phyloP scores from a whole-genome alignment of 176 grass and related monocot species.

The Guadua angustifolia region DNA sequence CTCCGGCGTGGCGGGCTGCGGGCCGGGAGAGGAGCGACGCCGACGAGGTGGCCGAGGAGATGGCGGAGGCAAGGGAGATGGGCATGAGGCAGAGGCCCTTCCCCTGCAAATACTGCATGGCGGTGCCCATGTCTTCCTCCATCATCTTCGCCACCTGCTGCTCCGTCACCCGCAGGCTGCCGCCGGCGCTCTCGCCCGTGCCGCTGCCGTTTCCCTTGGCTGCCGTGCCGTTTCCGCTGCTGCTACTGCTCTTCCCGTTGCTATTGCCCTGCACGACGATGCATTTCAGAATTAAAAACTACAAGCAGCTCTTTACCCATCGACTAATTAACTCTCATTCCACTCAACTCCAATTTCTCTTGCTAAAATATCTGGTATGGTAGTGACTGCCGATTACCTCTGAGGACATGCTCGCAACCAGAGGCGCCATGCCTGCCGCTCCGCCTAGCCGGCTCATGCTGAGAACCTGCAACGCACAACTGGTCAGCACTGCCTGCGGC shows the following conservation, averaged over 20 bases:
- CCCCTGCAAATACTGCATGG: slow-evolving; percentile 97
- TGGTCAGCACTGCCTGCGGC: background rate
- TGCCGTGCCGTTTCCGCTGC: background rate
- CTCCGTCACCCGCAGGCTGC: slow-evolving; percentile 69
- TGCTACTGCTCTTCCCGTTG: slow-evolving; percentile 23
- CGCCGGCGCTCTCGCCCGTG: slow-evolving; percentile 9
- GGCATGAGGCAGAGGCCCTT: slow-evolving; percentile 99
- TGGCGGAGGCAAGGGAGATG: slow-evolving; percentile 94
- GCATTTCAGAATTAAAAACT: background rate
- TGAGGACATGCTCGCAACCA: slow-evolving; percentile 75
- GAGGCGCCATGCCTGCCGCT: slow-evolving; percentile 73
- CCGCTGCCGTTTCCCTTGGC: slow-evolving; percentile 16
- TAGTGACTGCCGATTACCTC: slow-evolving; percentile 48
- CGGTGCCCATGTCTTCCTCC: slow-evolving; percentile 98
- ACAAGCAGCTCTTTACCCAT: background rate
- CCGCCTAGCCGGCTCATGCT: slow-evolving; percentile 92
- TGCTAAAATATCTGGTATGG: background rate
- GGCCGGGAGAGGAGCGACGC: slow-evolving; percentile 57
- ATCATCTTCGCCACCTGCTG: slow-evolving; percentile 93
- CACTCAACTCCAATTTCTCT: background rate
- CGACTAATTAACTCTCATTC: background rate
- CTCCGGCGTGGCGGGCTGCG: background rate
- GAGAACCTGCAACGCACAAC: slow-evolving; percentile 55
- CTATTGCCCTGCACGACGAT: slow-evolving; percentile 39
- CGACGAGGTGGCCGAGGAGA: slow-evolving; percentile 74